Evolutionary conservation across 2,329 filamentous ascomycete genomes (phyloP), one percentile per base, ranked within the genome.

Genomic region (Alternaria sp.): DNA sequence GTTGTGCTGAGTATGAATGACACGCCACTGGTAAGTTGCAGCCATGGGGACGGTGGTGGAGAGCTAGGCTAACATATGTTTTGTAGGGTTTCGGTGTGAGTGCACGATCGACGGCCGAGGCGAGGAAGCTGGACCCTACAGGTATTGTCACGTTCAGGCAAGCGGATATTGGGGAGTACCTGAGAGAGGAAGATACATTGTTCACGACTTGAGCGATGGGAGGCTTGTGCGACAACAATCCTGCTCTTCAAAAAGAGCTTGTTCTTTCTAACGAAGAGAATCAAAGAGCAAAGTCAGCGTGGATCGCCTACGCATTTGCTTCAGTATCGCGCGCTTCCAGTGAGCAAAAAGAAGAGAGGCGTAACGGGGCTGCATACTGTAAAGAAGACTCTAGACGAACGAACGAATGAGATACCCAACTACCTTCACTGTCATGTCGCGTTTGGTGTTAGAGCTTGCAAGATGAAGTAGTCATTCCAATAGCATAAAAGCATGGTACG

Each of bases 1-100:
- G 88, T 99, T 47, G 91, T 99, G 22, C 89, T 93, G 81, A 90
- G 87, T 73, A 96, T 97, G 92, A 90, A 94, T 75, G 95, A 98
- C 80, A 94, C 90, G 22, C 93, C 93, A 12, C 75, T 89, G 73
- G 86, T 87, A 77, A 64, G 81, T 78, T 44, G 32, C 6, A 11
- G 36, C 28, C 11, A 14, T 7, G 6, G 5, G 6, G 5, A 36
- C 3, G 32, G 16, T 8, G 20, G 24, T 2, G 18, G 41, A 38
- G 34, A 18, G 16, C 38, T 24, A 36, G n/a, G 38, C 59, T 62
- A 51, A 62, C 44, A 32, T 28, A n/a, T n/a, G 8, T n/a, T 47
- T 47, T 62, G n/a, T 82, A 95, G 78, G 95, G 95, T 16, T 99
- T 97, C 76, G 94, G 94, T 46, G 89, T 97, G 53, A 96, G 93